Base-by-base conservation (phyloP, 148 eudicot genomes). In the Salicornia ramosissima region DNA sequence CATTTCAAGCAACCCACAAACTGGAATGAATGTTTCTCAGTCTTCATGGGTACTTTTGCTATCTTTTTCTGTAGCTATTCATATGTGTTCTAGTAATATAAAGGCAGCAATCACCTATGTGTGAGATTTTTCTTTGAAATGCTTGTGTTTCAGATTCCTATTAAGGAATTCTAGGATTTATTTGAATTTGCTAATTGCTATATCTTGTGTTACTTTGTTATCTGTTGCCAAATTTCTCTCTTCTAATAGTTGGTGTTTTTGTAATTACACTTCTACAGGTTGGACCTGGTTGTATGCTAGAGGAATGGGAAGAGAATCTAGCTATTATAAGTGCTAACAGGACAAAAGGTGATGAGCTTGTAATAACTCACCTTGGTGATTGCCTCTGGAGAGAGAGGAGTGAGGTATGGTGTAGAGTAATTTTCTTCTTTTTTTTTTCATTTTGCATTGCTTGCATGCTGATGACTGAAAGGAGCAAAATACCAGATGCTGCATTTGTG, bases 341-440 rank as follows among this genome's bases (percentile, higher is more conserved):
- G 75, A 92, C 96, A 10, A 82, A 84, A 63, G 90, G 84, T 83
- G 97, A 91, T 61, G 89, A 92, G 75, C 92, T 89, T 46, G 97
- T 92, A 67, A 92, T 92, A 63, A 82, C 89, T 77, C 92, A 92
- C 78, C 92, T 92, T 42, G 97, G 97, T 39, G 97, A 92, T 75
- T 77, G 90, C 79, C 76, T 91, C 64, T 92, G 96, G 96, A 87
- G 82, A 73, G 95, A 89, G 45, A 84, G 79, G 81, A 79, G 84
- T 77, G 83, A 89, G 71, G 97, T 92, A 87, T 77, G 86, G 16
- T 56, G 49, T 65, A 51, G 36, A 25, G 64, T 4, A 50, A 57
- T 11, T 45, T 31, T 36, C 64, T 57, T 1, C 5, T 52, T 18
- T 62, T 71, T 34, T 16, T 49, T 40, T 42, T 30, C 55, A 13